Evolutionary conservation across 148 eudicot species (phyloP).

Genomic region (Rhododendron simsii): DNA sequence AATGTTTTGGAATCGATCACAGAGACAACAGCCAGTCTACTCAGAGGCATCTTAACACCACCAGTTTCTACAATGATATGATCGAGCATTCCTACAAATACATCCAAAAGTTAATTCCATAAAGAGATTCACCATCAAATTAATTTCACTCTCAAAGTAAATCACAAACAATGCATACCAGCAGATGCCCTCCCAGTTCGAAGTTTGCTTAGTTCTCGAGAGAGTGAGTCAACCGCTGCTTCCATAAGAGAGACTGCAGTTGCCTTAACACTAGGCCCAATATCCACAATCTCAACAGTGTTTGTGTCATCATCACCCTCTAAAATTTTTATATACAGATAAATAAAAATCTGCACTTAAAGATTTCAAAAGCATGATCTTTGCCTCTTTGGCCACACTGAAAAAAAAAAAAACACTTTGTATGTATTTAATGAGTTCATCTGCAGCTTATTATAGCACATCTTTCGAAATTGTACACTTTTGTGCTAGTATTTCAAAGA

Average conservation of each 20-base stretch:
- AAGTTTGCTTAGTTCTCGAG: slow-evolving; percentile 75
- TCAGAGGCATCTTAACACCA: slow-evolving; percentile 76
- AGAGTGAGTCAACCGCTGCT: slow-evolving; percentile 79
- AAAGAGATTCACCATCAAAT: neutral
- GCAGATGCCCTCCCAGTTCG: slow-evolving; percentile 89
- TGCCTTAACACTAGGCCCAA: slow-evolving; percentile 56
- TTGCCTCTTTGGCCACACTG: neutral
- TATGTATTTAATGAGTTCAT: neutral
- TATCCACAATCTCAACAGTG: slow-evolving; percentile 41
- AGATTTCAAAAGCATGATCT: neutral
- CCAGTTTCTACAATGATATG: slow-evolving; percentile 81
- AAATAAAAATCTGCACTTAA: neutral
- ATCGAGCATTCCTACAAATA: slow-evolving; percentile 81
- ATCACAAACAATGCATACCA: slow-evolving; percentile 35
- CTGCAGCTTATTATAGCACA: neutral
- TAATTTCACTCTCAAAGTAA: neutral
- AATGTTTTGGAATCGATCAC: slow-evolving; percentile 76
- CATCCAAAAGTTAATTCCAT: neutral
- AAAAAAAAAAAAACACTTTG: too few relatives aligned
- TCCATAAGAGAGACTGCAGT: slow-evolving; percentile 75
- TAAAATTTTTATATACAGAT: slow-evolving; percentile 7
- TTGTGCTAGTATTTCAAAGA: neutral
- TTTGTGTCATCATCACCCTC: slow-evolving; percentile 45
- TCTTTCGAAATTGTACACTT: neutral
- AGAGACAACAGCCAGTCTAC: slow-evolving; percentile 75